Evolutionary conservation across 306 rosid genomes (phyloP), one percentile per base, ranked within the genome.

Genomic region (Rosa lucieae): DNA sequence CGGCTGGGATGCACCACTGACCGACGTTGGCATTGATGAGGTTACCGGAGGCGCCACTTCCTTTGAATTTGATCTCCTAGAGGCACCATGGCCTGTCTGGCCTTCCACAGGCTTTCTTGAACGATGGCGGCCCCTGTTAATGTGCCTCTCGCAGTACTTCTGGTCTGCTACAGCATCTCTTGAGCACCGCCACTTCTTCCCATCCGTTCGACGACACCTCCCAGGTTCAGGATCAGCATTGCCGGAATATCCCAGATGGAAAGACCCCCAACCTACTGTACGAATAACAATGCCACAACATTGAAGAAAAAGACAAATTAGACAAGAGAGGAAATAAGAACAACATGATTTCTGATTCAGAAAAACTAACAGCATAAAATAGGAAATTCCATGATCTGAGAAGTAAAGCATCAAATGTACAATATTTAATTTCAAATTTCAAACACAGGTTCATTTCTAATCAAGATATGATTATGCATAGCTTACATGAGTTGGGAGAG

Each of bases 61-160:
- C 79, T 80, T 80, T 37, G 78, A 72, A 79, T 78, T 80, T 23
- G 77, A 67, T 73, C 78, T 69, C 80, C 84, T 85, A 59, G 88
- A 42, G 80, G 78, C 87, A 18, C 85, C 86, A 20, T 83, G 87
- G 89, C 89, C 91, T 76, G 89, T 79, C 75, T 85, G 87, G 86
- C 87, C 86, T 88, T 88, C 91, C 91, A 88, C 91, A 88, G 86
- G 91, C 91, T 85, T 88, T 85, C 91, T 88, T 88, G 91, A 88
- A 88, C 89, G 89, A 82, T 86, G 89, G 82, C 89, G 89, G 83
- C 92, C 92, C 78, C 89, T 78, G 82, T 88, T 86, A n/a, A 88
- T 84, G 67, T 86, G 92, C 77, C 89, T 81, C 72, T 88, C 89
- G 70, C 92, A 88, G 79, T 88, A 88, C 80, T 88, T 88, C 83